These are phyloP conservation scores for Aquilaria malaccensis DNA, from an alignment of 345 rosid species.

Conservation along the genomic window DNA sequence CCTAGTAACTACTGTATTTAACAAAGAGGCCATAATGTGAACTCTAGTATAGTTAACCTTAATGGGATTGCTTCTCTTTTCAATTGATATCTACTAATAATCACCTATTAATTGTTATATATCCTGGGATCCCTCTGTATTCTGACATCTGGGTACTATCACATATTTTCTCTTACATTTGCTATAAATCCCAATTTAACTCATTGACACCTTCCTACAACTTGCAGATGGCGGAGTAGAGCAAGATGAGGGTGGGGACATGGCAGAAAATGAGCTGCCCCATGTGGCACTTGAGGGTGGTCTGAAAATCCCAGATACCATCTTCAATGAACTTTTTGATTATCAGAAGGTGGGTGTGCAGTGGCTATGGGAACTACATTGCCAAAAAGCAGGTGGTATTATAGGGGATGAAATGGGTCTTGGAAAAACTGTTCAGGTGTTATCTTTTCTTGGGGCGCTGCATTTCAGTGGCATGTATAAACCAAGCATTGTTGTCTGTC, in stretches of 20 bases:
- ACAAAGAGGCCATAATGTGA: too few relatives aligned
- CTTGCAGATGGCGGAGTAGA: constrained; percentile 39
- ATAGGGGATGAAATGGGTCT: constrained; percentile 99
- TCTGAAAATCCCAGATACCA: constrained; percentile 65
- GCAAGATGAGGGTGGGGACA: constrained; percentile 46
- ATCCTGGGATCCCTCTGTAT: too few relatives aligned
- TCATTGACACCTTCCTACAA: too few relatives aligned
- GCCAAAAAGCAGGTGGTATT: constrained; percentile 98
- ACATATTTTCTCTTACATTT: too few relatives aligned
- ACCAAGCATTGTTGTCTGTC: constrained; percentile 92
- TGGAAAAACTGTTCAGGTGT: constrained; percentile 92
- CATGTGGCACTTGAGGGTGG: constrained; percentile 78
- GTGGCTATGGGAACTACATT: constrained; percentile 99
- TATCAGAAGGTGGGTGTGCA: constrained; percentile 98
- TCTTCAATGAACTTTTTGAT: constrained; percentile 74
- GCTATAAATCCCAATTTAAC: too few relatives aligned
- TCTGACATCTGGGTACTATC: too few relatives aligned
- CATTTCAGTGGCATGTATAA: constrained; percentile 90
- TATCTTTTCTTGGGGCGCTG: constrained; percentile 90
- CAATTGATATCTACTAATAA: too few relatives aligned
- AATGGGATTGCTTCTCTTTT: too few relatives aligned
- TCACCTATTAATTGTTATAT: too few relatives aligned
- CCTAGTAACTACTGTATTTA: too few relatives aligned
- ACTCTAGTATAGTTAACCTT: too few relatives aligned
- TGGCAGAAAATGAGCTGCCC: constrained; percentile 29